Percentiles rank a stretch among this genome's conserved stretches.
phyloP scores from a whole-genome alignment of 441 rosid genomes.

The Gossypium schwendimanii region DNA sequence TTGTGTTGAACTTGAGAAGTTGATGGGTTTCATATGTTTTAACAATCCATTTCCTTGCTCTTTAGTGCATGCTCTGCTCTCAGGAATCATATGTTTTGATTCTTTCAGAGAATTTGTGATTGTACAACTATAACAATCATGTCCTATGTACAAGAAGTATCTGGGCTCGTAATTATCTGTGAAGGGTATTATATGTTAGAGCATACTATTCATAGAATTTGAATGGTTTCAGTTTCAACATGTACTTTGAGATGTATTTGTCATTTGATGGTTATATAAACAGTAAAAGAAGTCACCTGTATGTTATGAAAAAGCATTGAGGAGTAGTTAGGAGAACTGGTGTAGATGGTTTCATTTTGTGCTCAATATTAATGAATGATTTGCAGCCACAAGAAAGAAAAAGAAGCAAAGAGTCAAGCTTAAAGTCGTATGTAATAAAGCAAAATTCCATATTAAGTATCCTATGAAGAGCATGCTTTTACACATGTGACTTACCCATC shows the following conservation, averaged over 20 bases:
- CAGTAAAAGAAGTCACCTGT: neutral
- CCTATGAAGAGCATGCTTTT: neutral
- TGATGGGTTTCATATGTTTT: neutral
- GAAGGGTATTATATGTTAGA: neutral
- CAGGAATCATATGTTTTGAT: neutral
- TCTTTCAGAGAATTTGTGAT: neutral
- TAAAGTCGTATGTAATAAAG: neutral
- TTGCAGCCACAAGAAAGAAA: neutral
- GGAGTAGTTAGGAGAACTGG: neutral
- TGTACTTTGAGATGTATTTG: neutral
- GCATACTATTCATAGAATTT: neutral
- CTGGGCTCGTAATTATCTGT: neutral
- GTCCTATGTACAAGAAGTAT: neutral
- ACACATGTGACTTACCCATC: neutral
- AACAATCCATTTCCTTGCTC: neutral
- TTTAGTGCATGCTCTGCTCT: neutral
- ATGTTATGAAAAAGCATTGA: neutral
- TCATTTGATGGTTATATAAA: neutral
- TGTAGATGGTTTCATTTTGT: neutral
- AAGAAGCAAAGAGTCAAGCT: neutral
- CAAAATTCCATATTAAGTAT: neutral
- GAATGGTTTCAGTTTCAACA: neutral
- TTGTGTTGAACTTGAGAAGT: neutral
- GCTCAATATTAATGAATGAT: neutral
- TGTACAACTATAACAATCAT: slow-evolving; percentile 1